A percentile compares a stretch with the other conserved stretches of the same genome.
phyloP scores from a whole-genome alignment of 2,329 filamentous ascomycete genomes.

The Huntiella abstrusa region DNA sequence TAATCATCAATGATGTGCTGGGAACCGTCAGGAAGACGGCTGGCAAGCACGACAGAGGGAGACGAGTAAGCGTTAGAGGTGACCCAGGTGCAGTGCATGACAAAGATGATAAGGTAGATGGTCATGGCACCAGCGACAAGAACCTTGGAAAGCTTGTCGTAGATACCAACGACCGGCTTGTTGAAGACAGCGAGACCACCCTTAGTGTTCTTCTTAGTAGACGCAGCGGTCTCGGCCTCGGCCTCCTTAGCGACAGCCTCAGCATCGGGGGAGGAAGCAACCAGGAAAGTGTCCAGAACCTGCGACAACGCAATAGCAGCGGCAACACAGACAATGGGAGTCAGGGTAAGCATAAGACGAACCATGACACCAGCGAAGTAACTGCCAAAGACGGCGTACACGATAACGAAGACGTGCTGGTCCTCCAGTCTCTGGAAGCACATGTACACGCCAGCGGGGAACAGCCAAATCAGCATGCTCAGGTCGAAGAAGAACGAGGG shows the following conservation, averaged over 20 bases:
- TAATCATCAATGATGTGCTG: constrained; percentile 99
- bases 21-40: constrained; percentile 76
- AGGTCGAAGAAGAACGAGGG: constrained; percentile 98
- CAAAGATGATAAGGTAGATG: constrained; percentile 77
- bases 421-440: constrained; percentile 89
- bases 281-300: constrained; percentile 73
- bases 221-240: constrained; percentile 19
- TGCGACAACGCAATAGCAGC: constrained; percentile 76
- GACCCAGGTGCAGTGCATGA: constrained; percentile 97
- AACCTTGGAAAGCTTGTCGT: constrained; percentile 59
- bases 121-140: constrained; percentile 55
- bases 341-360: constrained; percentile 91
- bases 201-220: constrained; percentile 36
- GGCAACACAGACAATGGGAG: constrained; percentile 86
- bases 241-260: constrained; percentile 26
- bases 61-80: constrained; percentile 98
- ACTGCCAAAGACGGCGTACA: constrained; percentile 88
- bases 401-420: constrained; percentile 94
- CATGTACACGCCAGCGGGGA: constrained; percentile 95
- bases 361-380: constrained; percentile 99
- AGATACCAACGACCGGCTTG: constrained; percentile 65
- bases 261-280: constrained; percentile 38
- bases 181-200: constrained; percentile 48
- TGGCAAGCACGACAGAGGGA: constrained; percentile 88
- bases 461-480: constrained; percentile 96